Percentiles rank a stretch among this genome's conserved stretches.
Conservation (phyloP, 371 early-diverging fungal genomes). For the Mortierella sp. region DNA sequence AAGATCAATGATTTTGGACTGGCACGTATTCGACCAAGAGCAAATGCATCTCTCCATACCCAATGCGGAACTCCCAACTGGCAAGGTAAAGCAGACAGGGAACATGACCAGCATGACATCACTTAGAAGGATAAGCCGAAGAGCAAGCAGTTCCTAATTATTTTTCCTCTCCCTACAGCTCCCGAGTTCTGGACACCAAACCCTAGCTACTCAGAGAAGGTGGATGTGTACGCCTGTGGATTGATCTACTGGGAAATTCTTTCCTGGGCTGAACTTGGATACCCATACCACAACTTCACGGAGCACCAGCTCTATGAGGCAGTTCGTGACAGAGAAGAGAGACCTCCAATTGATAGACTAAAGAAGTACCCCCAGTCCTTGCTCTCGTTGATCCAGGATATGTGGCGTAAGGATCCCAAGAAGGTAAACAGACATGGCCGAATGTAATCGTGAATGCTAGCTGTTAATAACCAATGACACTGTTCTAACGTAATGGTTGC, state of each 20-base stretch:
- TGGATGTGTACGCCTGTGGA: slow-evolving; percentile 80
- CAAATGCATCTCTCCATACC: slow-evolving; percentile 76
- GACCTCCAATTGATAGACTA: slow-evolving; percentile 74
- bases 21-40: slow-evolving; percentile 78
- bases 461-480: not conserved
- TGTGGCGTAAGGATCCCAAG: slow-evolving; percentile 78
- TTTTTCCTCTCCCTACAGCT: slow-evolving; percentile 50
- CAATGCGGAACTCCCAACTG: slow-evolving; percentile 86
- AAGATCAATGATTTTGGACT: slow-evolving; percentile 89
- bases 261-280: slow-evolving; percentile 79
- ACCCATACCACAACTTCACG: slow-evolving; percentile 78
- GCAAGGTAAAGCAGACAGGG: slow-evolving; percentile 59
- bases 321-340: slow-evolving; percentile 69
- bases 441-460: not conserved
- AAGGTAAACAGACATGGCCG: slow-evolving; percentile 48
- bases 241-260: slow-evolving; percentile 87
- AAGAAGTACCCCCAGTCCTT: slow-evolving; percentile 69
- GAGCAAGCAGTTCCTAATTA: too few relatives aligned
- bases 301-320: slow-evolving; percentile 71
- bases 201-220: slow-evolving; percentile 84
- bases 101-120: not conserved
- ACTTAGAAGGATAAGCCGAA: not conserved
- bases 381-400: slow-evolving; percentile 73
- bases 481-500: not conserved
- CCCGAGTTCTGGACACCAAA: slow-evolving; percentile 82